Evolutionary conservation across 768 basidiomycete species (phyloP), one percentile per base, ranked within the genome.

Genomic region (Boletus vinaceobasis): DNA sequence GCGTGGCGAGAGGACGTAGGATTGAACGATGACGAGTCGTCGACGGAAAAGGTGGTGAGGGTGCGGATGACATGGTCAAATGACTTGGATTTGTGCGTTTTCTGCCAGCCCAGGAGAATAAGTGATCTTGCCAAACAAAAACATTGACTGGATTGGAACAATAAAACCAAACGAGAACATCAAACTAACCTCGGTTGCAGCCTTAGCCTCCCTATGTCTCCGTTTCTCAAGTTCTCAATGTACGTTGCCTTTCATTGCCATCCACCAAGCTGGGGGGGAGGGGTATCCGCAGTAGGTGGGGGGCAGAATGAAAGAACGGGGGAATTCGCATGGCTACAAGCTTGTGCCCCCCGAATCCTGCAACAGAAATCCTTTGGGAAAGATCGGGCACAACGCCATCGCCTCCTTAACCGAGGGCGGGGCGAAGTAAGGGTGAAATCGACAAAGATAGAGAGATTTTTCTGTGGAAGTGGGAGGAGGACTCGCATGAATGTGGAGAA

Each of bases 311-410:
- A 80, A 31, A 84, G 79, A 0, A 71, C 76, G 10, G 87, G 87
- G 0, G 86, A 87, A 49, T 79, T 81, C 13, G 85, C 77, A 27
- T 76, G 69, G 59, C 84, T 76, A 38, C 87, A 74, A 5, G 87
- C 85, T 52, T 88, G 86, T 19, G 81, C 87, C 90, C 88, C 51
- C 86, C 81, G 65, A 91, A 91, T 3, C 88, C 89, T 3, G 87
- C 89, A 32, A 91, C 85, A 8, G 87, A 87, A 26, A 91, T 90
- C 50, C 87, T 80, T 58, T 88, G 88, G 2, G 84, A 84, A 6
- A 82, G 74, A 39, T 88, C 85, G 3, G 86, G 86, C 17, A 79
- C 78, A 56, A 76, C 60, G 67, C 86, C 86, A 42, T 75, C 73
- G 21, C 77, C 81, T 60, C n/a, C 88, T 79, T 15, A 82, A 79